phyloP scores from a whole-genome alignment of 441 rosid genomes.

The Euphorbia schlechtendalii region DNA sequence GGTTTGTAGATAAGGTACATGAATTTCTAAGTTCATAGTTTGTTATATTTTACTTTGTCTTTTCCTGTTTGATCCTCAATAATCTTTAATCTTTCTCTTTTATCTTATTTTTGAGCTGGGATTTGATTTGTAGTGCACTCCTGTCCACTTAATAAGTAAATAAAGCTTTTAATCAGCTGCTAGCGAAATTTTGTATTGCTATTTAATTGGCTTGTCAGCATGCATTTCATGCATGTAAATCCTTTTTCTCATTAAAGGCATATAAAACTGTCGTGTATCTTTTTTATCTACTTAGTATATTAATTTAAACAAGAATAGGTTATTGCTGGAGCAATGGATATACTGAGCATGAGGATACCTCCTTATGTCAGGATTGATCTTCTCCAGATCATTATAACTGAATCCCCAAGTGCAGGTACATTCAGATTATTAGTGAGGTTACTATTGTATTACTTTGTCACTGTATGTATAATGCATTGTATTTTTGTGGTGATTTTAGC shows the following conservation, averaged over 20 bases:
- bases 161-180: background rate
- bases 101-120: background rate
- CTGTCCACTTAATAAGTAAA: background rate
- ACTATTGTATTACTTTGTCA: background rate
- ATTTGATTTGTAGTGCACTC: background rate
- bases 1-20: conserved; percentile 81
- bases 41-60: conserved; percentile 2
- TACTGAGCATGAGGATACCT: conserved; percentile 62
- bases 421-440: too few relatives aligned
- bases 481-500: background rate
- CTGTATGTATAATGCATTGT: conserved; percentile 4
- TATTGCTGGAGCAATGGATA: conserved; percentile 73
- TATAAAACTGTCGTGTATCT: conserved; percentile 1
- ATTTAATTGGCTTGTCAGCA: conserved; percentile 10
- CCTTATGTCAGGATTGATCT: conserved; percentile 76
- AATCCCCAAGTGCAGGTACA: conserved; percentile 67
- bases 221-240: background rate
- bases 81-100: background rate
- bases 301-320: conserved; percentile 52
- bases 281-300: background rate
- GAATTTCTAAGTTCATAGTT: conserved; percentile 1
- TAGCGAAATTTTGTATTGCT: background rate
- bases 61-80: background rate
- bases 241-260: background rate
- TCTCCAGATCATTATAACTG: conserved; percentile 57